A percentile compares a stretch with the other conserved stretches of the same genome.
These are phyloP conservation scores for Backusella liffmaniae DNA, from an alignment of 192 early-diverging fungal genomes.

Conservation along the genomic window DNA sequence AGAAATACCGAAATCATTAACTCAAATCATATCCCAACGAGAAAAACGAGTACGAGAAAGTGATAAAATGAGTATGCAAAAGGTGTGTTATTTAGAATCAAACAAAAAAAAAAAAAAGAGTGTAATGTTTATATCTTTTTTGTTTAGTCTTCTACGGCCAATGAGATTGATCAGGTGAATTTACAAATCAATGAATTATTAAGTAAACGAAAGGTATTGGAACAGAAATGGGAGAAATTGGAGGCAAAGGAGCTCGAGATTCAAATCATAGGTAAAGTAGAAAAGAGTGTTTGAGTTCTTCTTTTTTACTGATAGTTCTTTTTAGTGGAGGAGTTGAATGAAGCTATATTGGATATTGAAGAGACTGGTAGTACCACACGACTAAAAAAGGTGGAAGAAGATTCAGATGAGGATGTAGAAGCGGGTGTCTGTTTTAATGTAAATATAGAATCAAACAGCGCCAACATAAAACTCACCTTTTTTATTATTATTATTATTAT, in stretches of 20 bases:
- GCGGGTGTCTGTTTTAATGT: slow-evolving; percentile 13
- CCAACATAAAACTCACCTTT: neutral
- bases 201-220: slow-evolving; percentile 39
- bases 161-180: slow-evolving; percentile 48
- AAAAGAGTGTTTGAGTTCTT: neutral
- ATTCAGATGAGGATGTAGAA: slow-evolving; percentile 18
- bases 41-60: slow-evolving; percentile 50
- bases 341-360: slow-evolving; percentile 39
- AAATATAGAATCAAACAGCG: neutral
- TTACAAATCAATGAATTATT: slow-evolving; percentile 47
- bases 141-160: slow-evolving; percentile 37
- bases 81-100: slow-evolving; percentile 32
- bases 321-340: slow-evolving; percentile 48
- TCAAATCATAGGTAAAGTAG: neutral
- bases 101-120: too few relatives aligned
- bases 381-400: neutral
- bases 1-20: slow-evolving; percentile 30
- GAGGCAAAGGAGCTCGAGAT: slow-evolving; percentile 39
- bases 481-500: too few relatives aligned
- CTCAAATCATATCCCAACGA: slow-evolving; percentile 46
- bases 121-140: neutral
- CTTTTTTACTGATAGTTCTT: neutral
- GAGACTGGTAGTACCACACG: slow-evolving; percentile 21
- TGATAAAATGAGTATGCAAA: slow-evolving; percentile 49
- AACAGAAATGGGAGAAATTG: slow-evolving; percentile 42